Percentiles rank a stretch among this genome's conserved stretches.
Evolutionary conservation across 148 eudicot genomes (phyloP).

Genomic region (Vaccinium macrocarpon): DNA sequence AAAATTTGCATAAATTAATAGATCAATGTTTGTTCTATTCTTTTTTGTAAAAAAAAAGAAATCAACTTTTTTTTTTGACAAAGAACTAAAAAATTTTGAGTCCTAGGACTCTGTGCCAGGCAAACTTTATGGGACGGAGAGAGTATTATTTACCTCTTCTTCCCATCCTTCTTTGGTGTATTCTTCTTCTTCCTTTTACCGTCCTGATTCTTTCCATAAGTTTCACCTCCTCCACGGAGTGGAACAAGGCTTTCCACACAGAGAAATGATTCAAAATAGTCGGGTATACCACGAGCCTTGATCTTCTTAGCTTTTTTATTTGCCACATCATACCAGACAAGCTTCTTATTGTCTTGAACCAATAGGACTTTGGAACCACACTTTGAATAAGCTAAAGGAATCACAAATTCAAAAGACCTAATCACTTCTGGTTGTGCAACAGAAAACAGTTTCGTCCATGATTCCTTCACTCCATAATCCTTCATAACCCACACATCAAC

Average conservation of each 20-base stretch:
- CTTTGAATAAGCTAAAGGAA: constrained; percentile 4
- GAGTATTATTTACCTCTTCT: neutral
- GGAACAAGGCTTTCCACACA: constrained; percentile 13
- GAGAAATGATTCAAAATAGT: constrained; percentile 2
- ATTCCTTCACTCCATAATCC: constrained; percentile 7
- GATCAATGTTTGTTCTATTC: too few relatives aligned
- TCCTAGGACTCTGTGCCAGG: too few relatives aligned
- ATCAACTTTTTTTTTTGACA: too few relatives aligned
- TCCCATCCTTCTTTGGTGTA: neutral
- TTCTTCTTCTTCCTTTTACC: neutral
- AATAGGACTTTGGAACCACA: neutral
- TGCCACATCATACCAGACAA: constrained; percentile 8
- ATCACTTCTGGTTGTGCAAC: neutral
- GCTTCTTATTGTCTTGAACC: neutral
- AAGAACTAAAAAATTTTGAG: too few relatives aligned
- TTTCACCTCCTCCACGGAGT: neutral
- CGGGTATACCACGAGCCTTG: neutral
- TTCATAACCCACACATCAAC: constrained; percentile 32
- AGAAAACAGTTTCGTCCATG: neutral
- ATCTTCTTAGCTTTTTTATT: neutral
- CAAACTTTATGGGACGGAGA: too few relatives aligned
- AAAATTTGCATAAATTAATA: too few relatives aligned
- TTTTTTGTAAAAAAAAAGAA: too few relatives aligned
- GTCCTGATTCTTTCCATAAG: neutral
- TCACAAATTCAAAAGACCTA: neutral